Evolutionary conservation across 2,329 filamentous ascomycete genomes (phyloP), one percentile per base, ranked within the genome.

Genomic region (Beauveria bassiana): DNA sequence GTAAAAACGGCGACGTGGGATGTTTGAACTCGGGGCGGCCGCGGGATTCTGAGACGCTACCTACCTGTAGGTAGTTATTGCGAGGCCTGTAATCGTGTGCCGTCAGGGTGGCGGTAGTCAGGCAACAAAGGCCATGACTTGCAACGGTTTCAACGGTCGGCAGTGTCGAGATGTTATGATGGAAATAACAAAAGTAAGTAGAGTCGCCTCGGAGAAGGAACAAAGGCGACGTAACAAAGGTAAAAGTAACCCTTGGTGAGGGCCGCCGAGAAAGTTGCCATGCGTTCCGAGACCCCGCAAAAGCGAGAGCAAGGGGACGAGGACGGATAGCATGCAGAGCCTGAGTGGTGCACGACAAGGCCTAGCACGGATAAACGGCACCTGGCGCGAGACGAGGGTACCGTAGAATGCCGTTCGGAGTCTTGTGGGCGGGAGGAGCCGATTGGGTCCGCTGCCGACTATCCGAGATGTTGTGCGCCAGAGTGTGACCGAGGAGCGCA

Each of bases 371-470:
- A 57, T 62, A 62, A 56, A 42, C 60, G 60, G 60, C 60, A 62
- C 54, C 60, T 57, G 53, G 54, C 47, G 49, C 45, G 26, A 62
- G 60, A 49, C 24, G 53, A 49, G 53, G 26, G 47, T 12, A 51
- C 46, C 38, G 45, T 46, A 45, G 60, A 62, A 62, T 62, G 60
- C 60, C 54, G 60, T 62, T 51, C 60, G 50, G 43, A 61, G 52
- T 24, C 18, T 56, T 43, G 34, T 62, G 28, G 53, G 60, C 60
- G 60, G 60, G 60, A 62, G 60, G 60, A 62, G 54, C 60, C 60
- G 60, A 62, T 62, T 62, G 60, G 60, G 54, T 55, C 52, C 40
- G 24, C 53, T 62, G 60, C 60, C 60, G 60, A 62, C 60, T 62
- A 62, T 62, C 60, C 60, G 60, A 62, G 60, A 58, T 62, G 53